phyloP scores from a whole-genome alignment of 23 red algal species.

The Gracilaria domingensis region DNA sequence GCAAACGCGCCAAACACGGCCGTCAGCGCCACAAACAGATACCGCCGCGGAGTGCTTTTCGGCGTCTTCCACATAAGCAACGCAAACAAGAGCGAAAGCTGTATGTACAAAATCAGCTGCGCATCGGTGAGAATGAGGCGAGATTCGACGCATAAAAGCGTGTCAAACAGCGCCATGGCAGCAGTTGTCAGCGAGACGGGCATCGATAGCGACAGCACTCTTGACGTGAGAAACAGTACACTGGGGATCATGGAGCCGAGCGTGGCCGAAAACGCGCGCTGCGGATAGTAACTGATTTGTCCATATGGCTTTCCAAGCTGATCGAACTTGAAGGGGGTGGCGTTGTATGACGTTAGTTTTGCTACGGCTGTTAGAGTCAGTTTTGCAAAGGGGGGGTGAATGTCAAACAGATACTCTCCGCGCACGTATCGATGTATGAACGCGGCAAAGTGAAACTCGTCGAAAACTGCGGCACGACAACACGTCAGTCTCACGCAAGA shows the following conservation, averaged over 20 bases:
- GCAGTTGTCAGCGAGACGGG: constrained; percentile 48
- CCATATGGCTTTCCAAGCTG: constrained; percentile 78
- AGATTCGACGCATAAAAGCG: constrained; percentile 83
- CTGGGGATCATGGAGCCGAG: constrained; percentile 78
- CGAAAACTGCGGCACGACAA: constrained; percentile 69
- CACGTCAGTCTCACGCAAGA: background rate
- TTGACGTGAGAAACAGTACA: constrained; percentile 70
- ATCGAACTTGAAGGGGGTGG: constrained; percentile 70
- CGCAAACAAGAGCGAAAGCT: constrained; percentile 53
- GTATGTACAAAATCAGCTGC: constrained; percentile 89
- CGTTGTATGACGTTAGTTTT: constrained; percentile 69
- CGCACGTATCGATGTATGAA: constrained; percentile 82
- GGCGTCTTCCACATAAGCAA: constrained; percentile 80
- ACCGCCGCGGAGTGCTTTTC: constrained; percentile 57
- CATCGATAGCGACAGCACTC: constrained; percentile 61
- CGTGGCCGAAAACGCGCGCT: constrained; percentile 81
- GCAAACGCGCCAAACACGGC: constrained; percentile 72
- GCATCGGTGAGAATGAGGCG: constrained; percentile 95
- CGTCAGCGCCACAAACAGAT: constrained; percentile 48
- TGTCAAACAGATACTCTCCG: constrained; percentile 94
- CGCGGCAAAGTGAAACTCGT: constrained; percentile 95
- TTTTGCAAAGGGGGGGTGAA: constrained; percentile 96
- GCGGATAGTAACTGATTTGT: constrained; percentile 71
- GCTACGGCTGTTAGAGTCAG: constrained; percentile 78
- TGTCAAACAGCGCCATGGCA: constrained; percentile 81